These are phyloP conservation scores for Sisymbrium altissimum DNA, from an alignment of 345 rosid species.

Conservation along the genomic window DNA sequence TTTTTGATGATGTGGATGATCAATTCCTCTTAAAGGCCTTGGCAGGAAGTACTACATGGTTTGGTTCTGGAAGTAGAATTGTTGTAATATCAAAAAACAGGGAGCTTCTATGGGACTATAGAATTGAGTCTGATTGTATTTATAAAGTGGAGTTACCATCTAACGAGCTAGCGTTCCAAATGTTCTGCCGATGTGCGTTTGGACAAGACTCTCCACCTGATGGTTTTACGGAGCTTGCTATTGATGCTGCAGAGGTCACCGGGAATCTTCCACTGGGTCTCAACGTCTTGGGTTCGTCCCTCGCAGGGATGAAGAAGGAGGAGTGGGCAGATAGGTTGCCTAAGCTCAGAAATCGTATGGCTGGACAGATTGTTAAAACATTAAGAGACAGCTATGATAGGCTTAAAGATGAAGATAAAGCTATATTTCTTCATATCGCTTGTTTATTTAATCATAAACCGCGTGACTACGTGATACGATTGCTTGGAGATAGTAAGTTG, in stretches of 20 bases:
- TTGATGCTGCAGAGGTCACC: not conserved
- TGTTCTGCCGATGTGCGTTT: not conserved
- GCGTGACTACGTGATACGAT: not conserved
- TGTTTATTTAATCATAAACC: not conserved
- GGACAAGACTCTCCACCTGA: not conserved
- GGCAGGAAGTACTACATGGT: not conserved
- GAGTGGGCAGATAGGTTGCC: not conserved
- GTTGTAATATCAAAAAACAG: not conserved
- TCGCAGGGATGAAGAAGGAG: not conserved
- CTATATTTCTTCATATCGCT: not conserved
- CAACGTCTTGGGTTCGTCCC: not conserved
- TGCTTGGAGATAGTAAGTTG: not conserved
- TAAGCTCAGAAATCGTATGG: not conserved
- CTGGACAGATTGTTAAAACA: not conserved
- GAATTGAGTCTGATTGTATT: not conserved
- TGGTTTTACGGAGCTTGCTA: not conserved
- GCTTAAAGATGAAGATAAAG: not conserved
- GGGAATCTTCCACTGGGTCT: not conserved
- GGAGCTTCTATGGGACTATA: not conserved
- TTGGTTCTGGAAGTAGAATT: not conserved
- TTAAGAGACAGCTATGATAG: not conserved
- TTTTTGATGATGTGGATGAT: not conserved
- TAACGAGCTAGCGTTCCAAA: not conserved
- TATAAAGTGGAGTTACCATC: not conserved
- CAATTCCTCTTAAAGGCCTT: not conserved